Conservation (phyloP, 164 flowering plant species). For the Umbilicus rupestris region DNA sequence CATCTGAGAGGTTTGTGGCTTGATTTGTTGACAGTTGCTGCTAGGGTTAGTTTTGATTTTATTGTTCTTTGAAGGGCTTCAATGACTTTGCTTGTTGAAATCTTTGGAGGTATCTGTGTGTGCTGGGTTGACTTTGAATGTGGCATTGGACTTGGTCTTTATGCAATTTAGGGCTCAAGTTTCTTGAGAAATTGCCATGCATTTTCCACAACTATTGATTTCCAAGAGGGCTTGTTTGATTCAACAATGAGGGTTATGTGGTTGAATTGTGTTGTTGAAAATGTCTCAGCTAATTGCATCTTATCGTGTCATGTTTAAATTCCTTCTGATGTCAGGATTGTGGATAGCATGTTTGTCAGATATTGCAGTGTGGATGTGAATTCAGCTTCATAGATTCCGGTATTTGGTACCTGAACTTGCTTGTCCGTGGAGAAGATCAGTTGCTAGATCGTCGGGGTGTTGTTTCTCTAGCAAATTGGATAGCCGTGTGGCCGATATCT, state of each 20-base stretch:
- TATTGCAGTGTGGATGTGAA: background rate
- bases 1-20: constrained; percentile 7
- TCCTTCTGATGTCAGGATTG: background rate
- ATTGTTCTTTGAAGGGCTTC: background rate
- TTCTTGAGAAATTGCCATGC: background rate
- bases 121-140: too few species aligned
- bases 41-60: background rate
- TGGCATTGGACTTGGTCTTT: too few species aligned
- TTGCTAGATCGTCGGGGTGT: background rate
- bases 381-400: background rate
- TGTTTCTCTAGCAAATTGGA: background rate
- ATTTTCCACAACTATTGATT: background rate
- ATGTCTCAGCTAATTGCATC: background rate
- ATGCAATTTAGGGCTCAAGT: background rate
- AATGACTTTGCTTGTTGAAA: background rate
- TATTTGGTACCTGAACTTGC: too few species aligned
- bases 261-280: background rate
- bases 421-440: background rate
- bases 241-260: background rate
- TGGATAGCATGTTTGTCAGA: background rate
- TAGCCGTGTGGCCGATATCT: background rate
- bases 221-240: background rate
- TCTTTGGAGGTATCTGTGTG: too few species aligned
- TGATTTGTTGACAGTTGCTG: background rate
- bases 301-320: background rate